Evolutionary conservation across 371 early-diverging fungal species (phyloP).

Genomic region (Mycotypha africana): DNA sequence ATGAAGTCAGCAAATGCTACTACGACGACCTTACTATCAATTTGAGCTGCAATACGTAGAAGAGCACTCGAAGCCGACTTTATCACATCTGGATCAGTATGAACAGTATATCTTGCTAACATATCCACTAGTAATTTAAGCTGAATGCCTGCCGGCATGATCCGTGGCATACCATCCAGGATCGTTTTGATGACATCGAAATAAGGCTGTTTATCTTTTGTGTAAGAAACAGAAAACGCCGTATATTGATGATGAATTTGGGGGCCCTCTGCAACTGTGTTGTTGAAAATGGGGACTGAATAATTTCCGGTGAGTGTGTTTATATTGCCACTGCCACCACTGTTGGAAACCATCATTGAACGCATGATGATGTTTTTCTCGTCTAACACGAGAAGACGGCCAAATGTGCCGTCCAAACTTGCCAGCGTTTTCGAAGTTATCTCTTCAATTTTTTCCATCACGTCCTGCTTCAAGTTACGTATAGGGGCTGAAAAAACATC

Average conservation of each 20-base stretch:
- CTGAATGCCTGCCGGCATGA: slow-evolving; percentile 62
- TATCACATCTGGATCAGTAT: slow-evolving; percentile 79
- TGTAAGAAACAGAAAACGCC: slow-evolving; percentile 52
- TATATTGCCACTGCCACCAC: slow-evolving; percentile 9
- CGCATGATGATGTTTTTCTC: slow-evolving; percentile 46
- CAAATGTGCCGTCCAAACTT: slow-evolving; percentile 54
- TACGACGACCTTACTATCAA: slow-evolving; percentile 56
- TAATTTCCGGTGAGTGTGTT: slow-evolving; percentile 8
- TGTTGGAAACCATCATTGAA: slow-evolving; percentile 4
- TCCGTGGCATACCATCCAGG: slow-evolving; percentile 70
- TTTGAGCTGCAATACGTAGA: slow-evolving; percentile 60
- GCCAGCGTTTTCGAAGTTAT: slow-evolving; percentile 46
- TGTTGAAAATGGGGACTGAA: slow-evolving; percentile 32
- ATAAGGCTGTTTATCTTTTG: slow-evolving; percentile 63
- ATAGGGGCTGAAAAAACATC: slow-evolving; percentile 32
- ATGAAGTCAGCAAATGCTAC: slow-evolving; percentile 54
- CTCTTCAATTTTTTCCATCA: slow-evolving; percentile 51
- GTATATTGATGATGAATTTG: slow-evolving; percentile 59
- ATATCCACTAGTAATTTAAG: slow-evolving; percentile 70
- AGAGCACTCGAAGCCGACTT: slow-evolving; percentile 61
- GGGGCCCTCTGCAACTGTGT: slow-evolving; percentile 17
- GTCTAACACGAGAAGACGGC: slow-evolving; percentile 41
- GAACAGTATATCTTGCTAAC: slow-evolving; percentile 70
- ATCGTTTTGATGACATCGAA: slow-evolving; percentile 63
- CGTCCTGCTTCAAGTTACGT: slow-evolving; percentile 39